A percentile compares a stretch with the other conserved stretches of the same genome.
phyloP scores from a whole-genome alignment of 371 early-diverging fungal species.

The Synchytrium microbalum region DNA sequence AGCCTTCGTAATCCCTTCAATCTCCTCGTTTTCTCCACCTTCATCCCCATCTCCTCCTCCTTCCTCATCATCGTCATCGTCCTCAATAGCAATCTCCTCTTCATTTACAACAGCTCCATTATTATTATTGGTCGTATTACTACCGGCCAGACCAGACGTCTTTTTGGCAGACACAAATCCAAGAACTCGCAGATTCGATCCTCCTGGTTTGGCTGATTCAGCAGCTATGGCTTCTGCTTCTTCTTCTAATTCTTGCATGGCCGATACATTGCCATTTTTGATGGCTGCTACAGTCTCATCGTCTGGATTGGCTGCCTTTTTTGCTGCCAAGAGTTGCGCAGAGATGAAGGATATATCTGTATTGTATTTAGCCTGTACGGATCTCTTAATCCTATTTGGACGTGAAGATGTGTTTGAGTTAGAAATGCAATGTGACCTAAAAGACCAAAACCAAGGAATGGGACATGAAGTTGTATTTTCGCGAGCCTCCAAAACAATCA shows the following conservation, averaged over 20 bases:
- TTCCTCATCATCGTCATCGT: constrained; percentile 24
- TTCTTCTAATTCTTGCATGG: constrained; percentile 19
- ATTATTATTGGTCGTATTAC: neutral
- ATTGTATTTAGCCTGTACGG: constrained; percentile 69
- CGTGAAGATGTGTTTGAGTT: neutral
- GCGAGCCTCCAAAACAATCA: neutral
- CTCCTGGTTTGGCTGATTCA: neutral
- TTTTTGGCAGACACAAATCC: constrained; percentile 41
- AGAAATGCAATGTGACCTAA: neutral
- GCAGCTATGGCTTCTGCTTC: constrained; percentile 10
- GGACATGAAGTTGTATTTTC: neutral
- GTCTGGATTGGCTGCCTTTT: neutral
- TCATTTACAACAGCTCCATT: constrained; percentile 23
- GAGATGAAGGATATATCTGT: constrained; percentile 54
- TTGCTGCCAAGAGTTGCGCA: constrained; percentile 34
- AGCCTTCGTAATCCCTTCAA: constrained; percentile 22
- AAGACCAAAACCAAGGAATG: no score
- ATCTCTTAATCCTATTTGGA: constrained; percentile 73
- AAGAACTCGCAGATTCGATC: constrained; percentile 25
- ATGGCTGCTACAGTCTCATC: constrained; percentile 15
- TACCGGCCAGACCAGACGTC: neutral
- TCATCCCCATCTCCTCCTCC: constrained; percentile 14
- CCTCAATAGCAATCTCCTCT: constrained; percentile 38
- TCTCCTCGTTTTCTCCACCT: constrained; percentile 6
- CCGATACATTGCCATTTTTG: constrained; percentile 16